Base-by-base conservation (phyloP, 2,329 filamentous ascomycete genomes). In the Pseudogymnoascus sp. region DNA sequence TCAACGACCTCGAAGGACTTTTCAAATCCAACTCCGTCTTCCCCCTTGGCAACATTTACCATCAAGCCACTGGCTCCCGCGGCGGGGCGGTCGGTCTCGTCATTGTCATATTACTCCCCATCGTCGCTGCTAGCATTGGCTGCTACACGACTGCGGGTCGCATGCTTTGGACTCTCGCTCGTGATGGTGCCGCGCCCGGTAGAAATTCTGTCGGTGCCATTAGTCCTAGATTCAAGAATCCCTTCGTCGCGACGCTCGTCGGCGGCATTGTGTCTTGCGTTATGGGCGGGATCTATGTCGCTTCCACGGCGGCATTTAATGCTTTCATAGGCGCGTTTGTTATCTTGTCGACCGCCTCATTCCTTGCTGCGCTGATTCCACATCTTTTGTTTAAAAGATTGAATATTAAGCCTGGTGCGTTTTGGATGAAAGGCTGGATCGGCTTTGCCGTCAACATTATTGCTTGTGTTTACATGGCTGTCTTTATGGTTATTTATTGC, bases 31-130 rank as follows among this genome's bases (percentile, higher is more conserved):
- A 76, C 62, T 80, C 80, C 33, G 73, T 79, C 2, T 88, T 86
- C 67, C 88, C 88, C 0, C 82, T 89, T 11, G 83, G 85, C 5
- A 83, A 86, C 61, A 86, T 90, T 63, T 90, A 89, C 72, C 77
- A 71, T 25, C 83, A 86, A 71, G 83, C 82, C 0, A 85, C 83
- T 0, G 78, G 79, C 0, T 80, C 78, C 1, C 75, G 74, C 0
- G 76, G 75, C 0, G 83, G 81, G 0, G 80, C 83, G 0, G 77
- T 80, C 0, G 81, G 80, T 0, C 72, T 86, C 2, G 75, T 84
- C 0, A 72, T 81, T 33, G 76, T 88, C 1, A 77, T 83, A 28
- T 78, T 83, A 65, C 70, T 86, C 0, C 79, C 81, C 1, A 80
- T 79, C 1, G 75, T 83, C 63, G 76, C 79, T 64, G 80, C 80